Evolutionary conservation across 441 rosid species (phyloP), one percentile per base, ranked within the genome.

Genomic region (Arabidopsis hybrid): DNA sequence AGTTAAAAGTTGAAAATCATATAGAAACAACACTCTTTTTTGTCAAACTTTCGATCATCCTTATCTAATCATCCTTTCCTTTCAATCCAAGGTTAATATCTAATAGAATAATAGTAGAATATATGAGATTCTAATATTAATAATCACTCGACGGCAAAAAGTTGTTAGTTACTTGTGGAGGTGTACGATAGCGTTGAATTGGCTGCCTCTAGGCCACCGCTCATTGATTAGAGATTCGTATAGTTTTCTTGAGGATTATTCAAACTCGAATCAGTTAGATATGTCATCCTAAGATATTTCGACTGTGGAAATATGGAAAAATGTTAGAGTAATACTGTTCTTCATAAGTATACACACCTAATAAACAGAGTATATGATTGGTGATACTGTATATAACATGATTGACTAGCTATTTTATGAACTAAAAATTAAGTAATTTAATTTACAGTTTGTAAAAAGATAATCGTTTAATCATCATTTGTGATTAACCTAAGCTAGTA

Each of bases 131-230:
- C 13, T 31, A 72, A 72, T 53, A 42, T 43, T 32, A 53, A 32
- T 32, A 32, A 35, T 70, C 26, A 71, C 38, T 52, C 26, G 18
- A 62, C 32, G 1, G 9, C 4, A 14, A 51, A 69, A 71, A 60
- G 40, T 51, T 10, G 75, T 31, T 51, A 50, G 60, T 70, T 50
- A 39, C 53, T 40, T 42, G 63, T 53, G 26, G 46, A 62, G 13
- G 55, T 65, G 18, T 35, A 31, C 32, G 4, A 53, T 42, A 47
- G 14, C 35, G 59, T 73, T 74, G 67, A 66, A 31, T 58, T 58
- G 53, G 67, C 31, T 65, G 46, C 31, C 52, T n/a, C 16, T 50
- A 65, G 21, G 65, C 66, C 77, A 58, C 72, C 26, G 66, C 34
- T 11, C 21, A 34, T 17, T 53, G 29, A 61, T 17, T 40, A 42